Base-by-base conservation (phyloP, 441 rosid species). In the Viola pubescens region DNA sequence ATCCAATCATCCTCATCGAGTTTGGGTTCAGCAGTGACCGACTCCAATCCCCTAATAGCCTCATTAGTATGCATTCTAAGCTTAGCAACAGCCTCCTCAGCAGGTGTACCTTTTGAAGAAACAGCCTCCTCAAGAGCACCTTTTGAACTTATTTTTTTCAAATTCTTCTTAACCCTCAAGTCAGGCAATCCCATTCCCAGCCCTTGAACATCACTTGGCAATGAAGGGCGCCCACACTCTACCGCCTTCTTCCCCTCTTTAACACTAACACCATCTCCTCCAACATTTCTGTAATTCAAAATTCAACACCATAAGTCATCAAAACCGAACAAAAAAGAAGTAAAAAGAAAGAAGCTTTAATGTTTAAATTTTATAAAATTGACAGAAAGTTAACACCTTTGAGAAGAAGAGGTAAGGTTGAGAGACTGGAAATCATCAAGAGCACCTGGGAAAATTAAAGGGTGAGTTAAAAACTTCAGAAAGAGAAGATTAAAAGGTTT, bases 371-470 rank as follows among this genome's bases (percentile, higher is more conserved):
- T 19, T 19, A 19, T 46, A 2, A 42, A 4, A 26, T 4, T 8
- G 9, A 43, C 10, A 4, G 16, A 38, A 41, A n/a, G 51, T 26
- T 26, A 40, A 48, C 46, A 84, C 92, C 80, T 79, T 71, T 62
- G 89, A 72, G 82, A 52, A 37, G 80, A 55, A 59, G 79, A 65
- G 49, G 74, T 64, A 4, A 92, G 84, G 62, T 86, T 84, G 73
- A 92, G 89, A 77, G 62, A 80, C 78, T 86, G 88, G 78, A 92
- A 89, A 83, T 92, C 98, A 71, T 86, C 94, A 85, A 92, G 82
- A 66, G 95, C 98, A 69, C 96, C 98, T 92, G 82, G 37, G 37
- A 37, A 10, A 11, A 39, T 26, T 11, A 41, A 41, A 34, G 34
- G 1, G 34, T 26, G 2, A 26, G 34, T 26, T 26, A 26, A 26